Evolutionary conservation across 495 filamentous ascomycete species (phyloP), one percentile per base, ranked within the genome.

Genomic region (Opeltia flavorubescens): DNA sequence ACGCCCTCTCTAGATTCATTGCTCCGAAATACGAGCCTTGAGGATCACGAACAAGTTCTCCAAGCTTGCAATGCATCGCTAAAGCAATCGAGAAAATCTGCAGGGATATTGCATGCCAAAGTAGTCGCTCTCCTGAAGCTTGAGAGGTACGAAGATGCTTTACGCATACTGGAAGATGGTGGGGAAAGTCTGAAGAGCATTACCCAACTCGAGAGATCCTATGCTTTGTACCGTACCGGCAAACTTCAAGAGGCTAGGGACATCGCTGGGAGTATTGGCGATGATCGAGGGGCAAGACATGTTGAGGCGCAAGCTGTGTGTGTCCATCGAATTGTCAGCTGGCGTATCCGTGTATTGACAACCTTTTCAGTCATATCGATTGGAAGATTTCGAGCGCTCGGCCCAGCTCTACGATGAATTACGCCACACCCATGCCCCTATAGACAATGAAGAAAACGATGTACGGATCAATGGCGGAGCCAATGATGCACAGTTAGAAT

Each of bases 91-190:
- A 80, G 77, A 56, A 65, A 59, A 35, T 78, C 89, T 50, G 40
- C 71, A 24, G 70, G 80, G 21, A 81, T 84, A 5, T 84, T 84
- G 36, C 82, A 83, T 60, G 80, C 81, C 29, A 86, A 85, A 51
- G 72, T 80, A 8, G 83, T 96, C 30, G 88, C 91, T 9, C 72
- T 99, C 29, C 64, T 96, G 43, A 94, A 93, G 59, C 79, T 96
- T 43, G 93, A 99, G 60, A 86, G 89, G 48, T 95, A 82, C 61
- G 82, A 91, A 17, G 91, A 98, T 65, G 83, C 87, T 20, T 68
- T 94, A 41, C 78, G 77, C 35, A 75, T 78, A 27, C 72, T 96
- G 47, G 78, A 86, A 56, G 75, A 80, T 30, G 81, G 73, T 36
- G 84, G 82, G 28, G 69, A 82, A 53, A 63, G 60, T 43, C 61